Percentiles rank a stretch among this genome's conserved stretches.
Evolutionary conservation across 352 stramenopile genomes (phyloP).

Genomic region (Pythium guiyangense): DNA sequence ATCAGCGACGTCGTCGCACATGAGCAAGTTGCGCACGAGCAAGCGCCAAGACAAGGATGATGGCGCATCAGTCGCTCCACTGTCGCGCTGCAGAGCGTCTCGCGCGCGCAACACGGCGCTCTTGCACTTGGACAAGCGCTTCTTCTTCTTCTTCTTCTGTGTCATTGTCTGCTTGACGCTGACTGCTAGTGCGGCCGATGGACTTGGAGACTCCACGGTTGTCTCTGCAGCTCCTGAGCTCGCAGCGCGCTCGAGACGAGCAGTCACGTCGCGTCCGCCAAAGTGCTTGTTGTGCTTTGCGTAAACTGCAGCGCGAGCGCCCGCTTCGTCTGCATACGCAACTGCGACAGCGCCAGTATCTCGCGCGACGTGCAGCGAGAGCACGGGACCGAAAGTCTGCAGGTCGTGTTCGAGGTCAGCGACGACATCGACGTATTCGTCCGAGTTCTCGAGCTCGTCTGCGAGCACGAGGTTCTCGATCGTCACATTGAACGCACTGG

Average conservation of each 20-base stretch:
- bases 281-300: conserved; percentile 26
- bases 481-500: neutral
- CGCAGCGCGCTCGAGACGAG: conserved; percentile 1
- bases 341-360: conserved; percentile 15
- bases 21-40: conserved; percentile 28
- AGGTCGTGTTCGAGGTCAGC: conserved; percentile 19
- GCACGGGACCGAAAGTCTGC: neutral
- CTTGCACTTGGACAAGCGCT: conserved; percentile 34
- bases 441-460: conserved; percentile 45
- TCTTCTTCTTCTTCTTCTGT: conserved; percentile 10
- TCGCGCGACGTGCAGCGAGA: conserved; percentile 11
- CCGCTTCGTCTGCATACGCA: conserved; percentile 7
- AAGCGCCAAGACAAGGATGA: conserved; percentile 6
- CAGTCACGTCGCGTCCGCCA: conserved; percentile 24
- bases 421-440: conserved; percentile 43
- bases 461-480: conserved; percentile 25
- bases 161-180: neutral
- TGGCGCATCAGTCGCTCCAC: too few species aligned
- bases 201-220: too few species aligned
- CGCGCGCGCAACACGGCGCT: conserved; percentile 12
- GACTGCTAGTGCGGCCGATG: neutral
- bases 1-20: conserved; percentile 40
- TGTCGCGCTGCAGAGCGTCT: neutral
- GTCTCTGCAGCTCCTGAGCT: conserved; percentile 1
- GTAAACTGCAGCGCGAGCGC: conserved; percentile 14